Evolutionary conservation across 495 filamentous ascomycete species (phyloP).

Genomic region (Acidiella bohemica): DNA sequence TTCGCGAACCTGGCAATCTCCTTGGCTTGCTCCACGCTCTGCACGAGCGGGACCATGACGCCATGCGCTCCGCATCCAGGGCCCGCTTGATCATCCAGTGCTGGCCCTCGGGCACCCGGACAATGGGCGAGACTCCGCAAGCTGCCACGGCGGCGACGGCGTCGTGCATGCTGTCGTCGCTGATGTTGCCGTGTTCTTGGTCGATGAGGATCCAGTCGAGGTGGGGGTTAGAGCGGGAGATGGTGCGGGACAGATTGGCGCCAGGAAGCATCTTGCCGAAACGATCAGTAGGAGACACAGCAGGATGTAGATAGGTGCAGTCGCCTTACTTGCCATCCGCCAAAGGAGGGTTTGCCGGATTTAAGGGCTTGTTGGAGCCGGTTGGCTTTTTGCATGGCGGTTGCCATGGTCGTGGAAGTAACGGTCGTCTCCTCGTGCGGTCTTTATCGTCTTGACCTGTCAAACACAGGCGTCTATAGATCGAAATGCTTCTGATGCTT

Average conservation of each 20-base stretch:
- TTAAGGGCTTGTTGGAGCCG: constrained; percentile 45
- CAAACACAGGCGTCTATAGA: no score
- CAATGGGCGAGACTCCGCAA: constrained; percentile 27
- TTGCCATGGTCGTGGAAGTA: no score
- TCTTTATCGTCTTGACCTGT: no score
- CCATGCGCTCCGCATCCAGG: constrained; percentile 32
- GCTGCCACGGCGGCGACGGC: constrained; percentile 43
- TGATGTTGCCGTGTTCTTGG: constrained; percentile 63
- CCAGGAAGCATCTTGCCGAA: constrained; percentile 53
- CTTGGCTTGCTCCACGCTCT: constrained; percentile 26
- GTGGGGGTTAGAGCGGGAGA: constrained; percentile 49
- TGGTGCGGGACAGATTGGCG: constrained; percentile 50
- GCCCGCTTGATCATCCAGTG: constrained; percentile 34
- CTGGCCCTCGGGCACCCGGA: constrained; percentile 30
- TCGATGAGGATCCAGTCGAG: constrained; percentile 68
- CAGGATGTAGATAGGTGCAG: no score
- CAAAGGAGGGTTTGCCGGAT: constrained; percentile 46
- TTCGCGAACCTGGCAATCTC: constrained; percentile 28
- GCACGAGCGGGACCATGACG: constrained; percentile 31
- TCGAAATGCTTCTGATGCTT: no score
- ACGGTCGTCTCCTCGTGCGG: no score
- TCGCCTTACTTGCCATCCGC: constrained; percentile 36
- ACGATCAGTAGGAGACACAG: neutral
- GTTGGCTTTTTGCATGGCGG: constrained; percentile 49
- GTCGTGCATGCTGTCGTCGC: constrained; percentile 71